Conservation (phyloP, 2,329 filamentous ascomycete genomes). For the Metarhizium brunneum region DNA sequence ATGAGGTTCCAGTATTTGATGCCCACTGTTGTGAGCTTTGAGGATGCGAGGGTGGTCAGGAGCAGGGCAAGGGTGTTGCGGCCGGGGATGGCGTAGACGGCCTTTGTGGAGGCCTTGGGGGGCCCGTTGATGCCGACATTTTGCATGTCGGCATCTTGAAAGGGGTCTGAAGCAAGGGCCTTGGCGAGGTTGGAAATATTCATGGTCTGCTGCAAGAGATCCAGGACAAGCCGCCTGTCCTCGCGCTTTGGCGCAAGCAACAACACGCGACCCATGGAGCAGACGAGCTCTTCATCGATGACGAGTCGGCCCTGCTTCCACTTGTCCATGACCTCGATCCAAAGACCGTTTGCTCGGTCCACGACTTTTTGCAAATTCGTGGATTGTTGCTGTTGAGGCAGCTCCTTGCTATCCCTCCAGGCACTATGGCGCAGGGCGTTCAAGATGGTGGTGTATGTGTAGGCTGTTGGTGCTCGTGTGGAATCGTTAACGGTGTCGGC, state of each 20-base stretch:
- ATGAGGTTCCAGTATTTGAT: conserved; percentile 70
- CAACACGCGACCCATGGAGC: conserved; percentile 73
- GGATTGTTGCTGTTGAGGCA: conserved; percentile 20
- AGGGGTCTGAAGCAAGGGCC: conserved; percentile 13
- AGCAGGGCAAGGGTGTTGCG: conserved; percentile 59
- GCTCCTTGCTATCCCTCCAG: conserved; percentile 14
- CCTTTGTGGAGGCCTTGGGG: conserved; percentile 8
- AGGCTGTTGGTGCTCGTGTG: conserved; percentile 51
- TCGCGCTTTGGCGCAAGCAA: conserved; percentile 47
- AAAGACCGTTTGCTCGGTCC: conserved; percentile 62
- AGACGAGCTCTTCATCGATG: conserved; percentile 72
- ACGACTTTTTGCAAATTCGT: conserved; percentile 38
- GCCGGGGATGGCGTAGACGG: conserved; percentile 33
- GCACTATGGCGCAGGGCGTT: conserved; percentile 54
- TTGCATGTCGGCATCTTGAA: conserved; percentile 12
- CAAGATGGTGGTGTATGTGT: conserved; percentile 75
- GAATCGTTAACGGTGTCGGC: conserved; percentile 61
- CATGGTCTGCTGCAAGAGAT: conserved; percentile 75
- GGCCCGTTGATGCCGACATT: conserved; percentile 10
- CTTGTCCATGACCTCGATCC: conserved; percentile 68
- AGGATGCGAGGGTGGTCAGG: conserved; percentile 52
- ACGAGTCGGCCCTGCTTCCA: conserved; percentile 64
- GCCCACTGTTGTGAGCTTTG: conserved; percentile 53
- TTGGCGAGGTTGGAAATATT: conserved; percentile 51
- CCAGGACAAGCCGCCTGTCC: conserved; percentile 64